Percentiles rank a stretch among this genome's conserved stretches.
Evolutionary conservation across 2,329 filamentous ascomycete species (phyloP).

Genomic region (Fusarium algeriense): DNA sequence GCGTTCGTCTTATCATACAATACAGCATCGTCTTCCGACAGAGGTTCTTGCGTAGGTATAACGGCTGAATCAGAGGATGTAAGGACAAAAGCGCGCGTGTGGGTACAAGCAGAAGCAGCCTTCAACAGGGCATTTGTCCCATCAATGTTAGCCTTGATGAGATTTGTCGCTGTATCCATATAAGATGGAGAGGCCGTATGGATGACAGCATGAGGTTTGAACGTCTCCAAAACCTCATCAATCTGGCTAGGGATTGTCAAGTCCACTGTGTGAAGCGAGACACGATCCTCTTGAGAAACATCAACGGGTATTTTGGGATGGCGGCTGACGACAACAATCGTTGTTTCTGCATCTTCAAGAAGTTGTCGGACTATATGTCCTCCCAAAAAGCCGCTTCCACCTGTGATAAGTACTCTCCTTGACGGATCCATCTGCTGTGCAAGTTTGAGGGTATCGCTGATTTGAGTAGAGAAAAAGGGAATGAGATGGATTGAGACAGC

Average conservation of each 20-base stretch:
- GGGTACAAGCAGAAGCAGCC: rapidly evolving
- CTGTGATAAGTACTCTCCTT: neutral
- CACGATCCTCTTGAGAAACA: neutral
- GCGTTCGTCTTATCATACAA: neutral
- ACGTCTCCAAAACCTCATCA: neutral
- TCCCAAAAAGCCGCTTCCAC: constrained; percentile 8
- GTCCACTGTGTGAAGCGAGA: neutral
- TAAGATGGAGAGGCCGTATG: constrained; percentile 1
- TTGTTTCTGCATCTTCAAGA: rapidly evolving
- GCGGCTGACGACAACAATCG: neutral
- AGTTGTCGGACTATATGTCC: constrained; percentile 10
- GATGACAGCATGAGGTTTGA: neutral
- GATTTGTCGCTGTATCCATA: neutral
- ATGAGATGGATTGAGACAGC: neutral
- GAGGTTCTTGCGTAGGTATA: neutral
- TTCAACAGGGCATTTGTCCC: neutral
- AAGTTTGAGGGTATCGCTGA: too few species aligned
- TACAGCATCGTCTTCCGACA: neutral
- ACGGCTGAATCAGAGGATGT: neutral
- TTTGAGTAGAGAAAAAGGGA: rapidly evolving
- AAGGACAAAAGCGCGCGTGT: neutral
- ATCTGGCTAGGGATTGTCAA: neutral
- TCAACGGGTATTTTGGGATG: neutral
- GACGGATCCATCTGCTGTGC: neutral
- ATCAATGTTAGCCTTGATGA: neutral